A percentile compares a stretch with the other conserved stretches of the same genome.
Evolutionary conservation across 2,329 filamentous ascomycete species (phyloP).

Genomic region (Arachnomyces sp.): DNA sequence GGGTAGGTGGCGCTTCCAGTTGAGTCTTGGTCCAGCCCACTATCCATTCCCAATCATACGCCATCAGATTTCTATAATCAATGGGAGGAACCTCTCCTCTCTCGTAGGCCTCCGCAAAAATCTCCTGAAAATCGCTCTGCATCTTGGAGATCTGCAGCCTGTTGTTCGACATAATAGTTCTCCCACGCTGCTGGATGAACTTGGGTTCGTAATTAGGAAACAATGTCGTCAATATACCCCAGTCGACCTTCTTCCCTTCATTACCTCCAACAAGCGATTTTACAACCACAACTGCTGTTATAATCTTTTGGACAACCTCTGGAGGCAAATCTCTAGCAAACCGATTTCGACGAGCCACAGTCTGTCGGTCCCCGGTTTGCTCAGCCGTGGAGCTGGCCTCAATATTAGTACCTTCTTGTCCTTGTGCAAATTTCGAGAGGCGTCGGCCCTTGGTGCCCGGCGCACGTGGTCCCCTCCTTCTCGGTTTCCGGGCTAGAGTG

Average conservation of each 20-base stretch:
- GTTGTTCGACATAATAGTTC: slow-evolving; percentile 27
- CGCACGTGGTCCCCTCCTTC: neutral
- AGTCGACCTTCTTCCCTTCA: slow-evolving; percentile 36
- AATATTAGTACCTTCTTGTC: neutral
- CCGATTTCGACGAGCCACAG: slow-evolving; percentile 17
- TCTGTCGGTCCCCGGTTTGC: slow-evolving; percentile 3
- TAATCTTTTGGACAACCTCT: slow-evolving; percentile 26
- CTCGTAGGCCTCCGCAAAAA: slow-evolving; percentile 38
- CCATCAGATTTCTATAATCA: slow-evolving; percentile 34
- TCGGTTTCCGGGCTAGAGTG: neutral
- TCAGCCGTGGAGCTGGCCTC: neutral
- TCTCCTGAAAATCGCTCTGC: slow-evolving; percentile 39
- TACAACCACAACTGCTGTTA: slow-evolving; percentile 36
- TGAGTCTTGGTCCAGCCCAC: slow-evolving; percentile 39
- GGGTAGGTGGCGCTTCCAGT: slow-evolving; percentile 30
- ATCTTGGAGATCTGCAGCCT: slow-evolving; percentile 35
- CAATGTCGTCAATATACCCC: slow-evolving; percentile 34
- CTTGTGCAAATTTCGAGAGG: neutral
- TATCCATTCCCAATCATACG: slow-evolving; percentile 39
- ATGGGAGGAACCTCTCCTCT: slow-evolving; percentile 35
- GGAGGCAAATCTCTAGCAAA: slow-evolving; percentile 18
- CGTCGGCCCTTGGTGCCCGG: neutral
- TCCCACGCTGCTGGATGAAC: slow-evolving; percentile 33
- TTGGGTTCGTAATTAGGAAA: slow-evolving; percentile 33
- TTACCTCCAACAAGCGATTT: slow-evolving; percentile 38